Percentiles rank a stretch among this genome's conserved stretches.
phyloP scores from a whole-genome alignment of 192 early-diverging fungal genomes.

The Podila minutissima region DNA sequence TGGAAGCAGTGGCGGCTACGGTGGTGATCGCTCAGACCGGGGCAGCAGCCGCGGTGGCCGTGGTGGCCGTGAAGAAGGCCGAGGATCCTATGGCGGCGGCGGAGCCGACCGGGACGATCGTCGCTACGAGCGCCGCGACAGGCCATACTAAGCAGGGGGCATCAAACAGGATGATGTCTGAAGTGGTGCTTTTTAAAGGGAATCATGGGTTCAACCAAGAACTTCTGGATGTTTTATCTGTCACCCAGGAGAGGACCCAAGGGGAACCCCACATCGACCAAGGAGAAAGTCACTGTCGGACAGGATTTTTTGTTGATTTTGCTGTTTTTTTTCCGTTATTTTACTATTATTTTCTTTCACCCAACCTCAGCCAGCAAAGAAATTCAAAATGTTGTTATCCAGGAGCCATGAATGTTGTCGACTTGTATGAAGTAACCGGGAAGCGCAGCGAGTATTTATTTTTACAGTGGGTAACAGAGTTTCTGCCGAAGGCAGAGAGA shows the following conservation, averaged over 20 bases:
- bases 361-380: too few species aligned
- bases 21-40: slow-evolving; percentile 24
- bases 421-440: background rate
- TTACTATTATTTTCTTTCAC: background rate
- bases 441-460: background rate
- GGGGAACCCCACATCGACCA: too few species aligned
- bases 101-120: slow-evolving; percentile 53
- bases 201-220: background rate
- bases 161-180: too few species aligned
- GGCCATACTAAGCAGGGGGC: slow-evolving; percentile 51
- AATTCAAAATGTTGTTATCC: too few species aligned
- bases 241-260: too few species aligned
- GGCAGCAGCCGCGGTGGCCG: slow-evolving; percentile 28
- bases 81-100: slow-evolving; percentile 50
- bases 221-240: background rate
- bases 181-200: background rate
- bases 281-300: background rate
- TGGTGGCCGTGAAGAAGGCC: slow-evolving; percentile 45
- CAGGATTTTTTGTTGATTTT: background rate
- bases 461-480: background rate
- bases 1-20: slow-evolving; percentile 37
- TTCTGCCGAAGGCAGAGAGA: too few species aligned
- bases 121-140: slow-evolving; percentile 57
- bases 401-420: too few species aligned
- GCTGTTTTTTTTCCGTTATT: background rate